These are phyloP conservation scores for Macrophomina phaseolina DNA, from an alignment of 2,329 filamentous ascomycete species.

Conservation along the genomic window DNA sequence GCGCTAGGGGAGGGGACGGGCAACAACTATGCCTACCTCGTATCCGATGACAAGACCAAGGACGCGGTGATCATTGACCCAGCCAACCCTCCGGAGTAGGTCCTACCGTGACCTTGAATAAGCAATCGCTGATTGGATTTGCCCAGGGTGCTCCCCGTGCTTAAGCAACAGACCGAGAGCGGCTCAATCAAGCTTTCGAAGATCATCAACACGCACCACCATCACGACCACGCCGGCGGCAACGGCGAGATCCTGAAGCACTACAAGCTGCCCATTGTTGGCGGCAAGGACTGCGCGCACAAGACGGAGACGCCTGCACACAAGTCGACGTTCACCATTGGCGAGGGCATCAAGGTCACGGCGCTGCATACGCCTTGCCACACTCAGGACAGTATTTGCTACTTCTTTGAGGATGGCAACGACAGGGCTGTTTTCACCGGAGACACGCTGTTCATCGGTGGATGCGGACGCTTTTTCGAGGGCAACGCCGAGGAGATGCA, in stretches of 20 bases:
- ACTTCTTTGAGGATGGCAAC: slow-evolving; percentile 78
- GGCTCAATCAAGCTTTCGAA: slow-evolving; percentile 81
- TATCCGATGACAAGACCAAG: slow-evolving; percentile 57
- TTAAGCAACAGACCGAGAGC: slow-evolving; percentile 74
- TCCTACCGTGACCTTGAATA: slow-evolving; percentile 13
- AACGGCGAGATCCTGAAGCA: slow-evolving; percentile 78
- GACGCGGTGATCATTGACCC: slow-evolving; percentile 74
- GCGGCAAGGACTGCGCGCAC: slow-evolving; percentile 81
- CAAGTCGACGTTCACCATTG: slow-evolving; percentile 79
- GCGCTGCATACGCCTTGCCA: slow-evolving; percentile 97
- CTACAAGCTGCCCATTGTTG: slow-evolving; percentile 77
- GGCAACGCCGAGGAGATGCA: slow-evolving; percentile 87
- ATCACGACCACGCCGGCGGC: slow-evolving; percentile 92
- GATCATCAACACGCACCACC: slow-evolving; percentile 97
- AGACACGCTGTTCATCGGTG: slow-evolving; percentile 93
- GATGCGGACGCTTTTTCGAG: slow-evolving; percentile 96
- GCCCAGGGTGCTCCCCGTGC: slow-evolving; percentile 63
- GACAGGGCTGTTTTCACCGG: slow-evolving; percentile 89
- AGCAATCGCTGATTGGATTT: slow-evolving; percentile 11
- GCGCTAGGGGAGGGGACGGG: slow-evolving; percentile 72
- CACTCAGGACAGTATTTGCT: slow-evolving; percentile 98
- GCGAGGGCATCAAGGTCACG: slow-evolving; percentile 77
- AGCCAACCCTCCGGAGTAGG: slow-evolving; percentile 77
- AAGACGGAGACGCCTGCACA: slow-evolving; percentile 80
- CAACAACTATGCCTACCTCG: slow-evolving; percentile 82